phyloP scores from a whole-genome alignment of 805 yeast species.

The Wickerhamomyces tratensis region DNA sequence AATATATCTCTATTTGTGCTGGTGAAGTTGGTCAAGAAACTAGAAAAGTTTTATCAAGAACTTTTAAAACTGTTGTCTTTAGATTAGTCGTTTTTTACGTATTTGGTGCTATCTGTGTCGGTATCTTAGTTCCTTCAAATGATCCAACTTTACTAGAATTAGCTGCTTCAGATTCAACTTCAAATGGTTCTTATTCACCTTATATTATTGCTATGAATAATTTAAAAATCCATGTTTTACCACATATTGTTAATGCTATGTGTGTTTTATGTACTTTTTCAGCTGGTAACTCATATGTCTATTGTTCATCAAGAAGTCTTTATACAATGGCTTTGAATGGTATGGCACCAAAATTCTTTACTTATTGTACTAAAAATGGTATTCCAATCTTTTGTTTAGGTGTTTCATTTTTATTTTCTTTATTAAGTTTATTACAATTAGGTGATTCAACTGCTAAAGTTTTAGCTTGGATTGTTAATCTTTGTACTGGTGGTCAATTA shows the following conservation, averaged over 20 bases:
- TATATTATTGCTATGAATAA: conserved; percentile 47
- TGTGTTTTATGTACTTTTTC: conserved; percentile 44
- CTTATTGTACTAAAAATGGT: conserved; percentile 51
- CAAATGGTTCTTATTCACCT: conserved; percentile 44
- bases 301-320: conserved; percentile 51
- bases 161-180: conserved; percentile 25
- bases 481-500: conserved; percentile 59
- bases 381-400: conserved; percentile 66
- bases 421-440: conserved; percentile 58
- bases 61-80: conserved; percentile 63
- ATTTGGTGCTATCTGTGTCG: conserved; percentile 58
- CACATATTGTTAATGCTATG: conserved; percentile 41
- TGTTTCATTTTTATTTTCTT: conserved; percentile 44
- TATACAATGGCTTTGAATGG: conserved; percentile 45
- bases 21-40: conserved; percentile 71
- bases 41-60: conserved; percentile 59
- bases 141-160: conserved; percentile 42
- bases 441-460: conserved; percentile 51
- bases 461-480: conserved; percentile 59
- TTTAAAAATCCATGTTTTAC: conserved; percentile 40
- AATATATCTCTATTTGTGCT: conserved; percentile 73
- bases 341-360: conserved; percentile 53
- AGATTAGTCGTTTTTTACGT: conserved; percentile 55
- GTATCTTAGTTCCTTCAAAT: conserved; percentile 53
- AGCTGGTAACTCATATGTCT: conserved; percentile 49